A percentile compares a stretch with the other conserved stretches of the same genome.
These are phyloP conservation scores for Corallochytrium limacisporum DNA, from an alignment of 78 protist species.

Conservation along the genomic window DNA sequence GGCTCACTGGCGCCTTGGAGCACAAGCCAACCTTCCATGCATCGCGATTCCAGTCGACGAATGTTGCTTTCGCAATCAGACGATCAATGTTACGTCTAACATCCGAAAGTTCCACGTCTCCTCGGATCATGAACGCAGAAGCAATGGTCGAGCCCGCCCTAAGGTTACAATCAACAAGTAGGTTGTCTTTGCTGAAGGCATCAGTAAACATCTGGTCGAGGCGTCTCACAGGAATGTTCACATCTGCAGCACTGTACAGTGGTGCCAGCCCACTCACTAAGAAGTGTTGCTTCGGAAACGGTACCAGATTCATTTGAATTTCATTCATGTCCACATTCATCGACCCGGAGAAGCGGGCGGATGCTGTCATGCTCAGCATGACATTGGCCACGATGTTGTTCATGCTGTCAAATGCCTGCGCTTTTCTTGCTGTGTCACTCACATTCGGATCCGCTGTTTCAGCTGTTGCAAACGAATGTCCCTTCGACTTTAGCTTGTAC, in stretches of 20 bases:
- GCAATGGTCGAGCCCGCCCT: constrained; percentile 8
- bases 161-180: constrained; percentile 22
- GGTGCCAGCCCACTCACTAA: constrained; percentile 52
- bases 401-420: constrained; percentile 47
- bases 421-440: no score
- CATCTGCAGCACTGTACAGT: background rate
- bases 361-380: constrained; percentile 41
- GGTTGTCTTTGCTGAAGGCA: constrained; percentile 22
- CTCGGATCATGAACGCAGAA: constrained; percentile 36
- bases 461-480: no score
- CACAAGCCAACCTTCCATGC: constrained; percentile 28
- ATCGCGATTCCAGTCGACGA: constrained; percentile 14
- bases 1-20: constrained; percentile 23
- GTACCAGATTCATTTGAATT: constrained; percentile 62
- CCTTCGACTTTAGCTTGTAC: no score
- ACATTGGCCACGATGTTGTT: constrained; percentile 51
- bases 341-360: constrained; percentile 47
- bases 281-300: constrained; percentile 55
- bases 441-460: background rate
- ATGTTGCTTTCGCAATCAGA: background rate
- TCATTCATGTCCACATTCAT: constrained; percentile 78
- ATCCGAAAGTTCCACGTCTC: constrained; percentile 43
- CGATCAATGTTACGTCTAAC: constrained; percentile 33
- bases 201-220: constrained; percentile 38
- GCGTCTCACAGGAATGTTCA: background rate